A percentile compares a stretch with the other conserved stretches of the same genome.
Evolutionary conservation across 352 stramenopile genomes (phyloP).

Genomic region (Phytophthora pinifolia): DNA sequence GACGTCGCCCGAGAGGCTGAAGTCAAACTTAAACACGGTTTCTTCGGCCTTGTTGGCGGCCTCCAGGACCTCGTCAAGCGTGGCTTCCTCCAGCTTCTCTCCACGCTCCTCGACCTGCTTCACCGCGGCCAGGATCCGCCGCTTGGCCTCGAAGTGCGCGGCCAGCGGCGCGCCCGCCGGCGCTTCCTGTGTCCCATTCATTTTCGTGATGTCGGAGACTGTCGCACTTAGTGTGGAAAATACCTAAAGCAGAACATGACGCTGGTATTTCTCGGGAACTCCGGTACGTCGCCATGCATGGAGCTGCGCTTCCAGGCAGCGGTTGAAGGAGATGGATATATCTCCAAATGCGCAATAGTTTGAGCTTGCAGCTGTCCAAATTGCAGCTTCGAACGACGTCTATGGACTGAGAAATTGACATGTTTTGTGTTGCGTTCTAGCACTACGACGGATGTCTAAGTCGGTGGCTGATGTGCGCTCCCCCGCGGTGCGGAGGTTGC

Average conservation of each 20-base stretch:
- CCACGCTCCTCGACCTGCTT: slow-evolving; percentile 30
- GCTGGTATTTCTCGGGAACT: slow-evolving; percentile 77
- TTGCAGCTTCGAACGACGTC: not conserved
- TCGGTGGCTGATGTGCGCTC: slow-evolving; percentile 56
- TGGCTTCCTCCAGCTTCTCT: slow-evolving; percentile 36
- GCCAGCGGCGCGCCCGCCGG: slow-evolving; percentile 31
- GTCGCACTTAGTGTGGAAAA: slow-evolving; percentile 18
- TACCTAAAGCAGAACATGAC: slow-evolving; percentile 30
- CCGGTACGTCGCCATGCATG: slow-evolving; percentile 35
- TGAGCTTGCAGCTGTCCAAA: not conserved
- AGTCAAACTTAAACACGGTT: slow-evolving; percentile 58
- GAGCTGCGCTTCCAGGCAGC: not conserved
- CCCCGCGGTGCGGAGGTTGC: slow-evolving; percentile 45
- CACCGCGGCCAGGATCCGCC: slow-evolving; percentile 34
- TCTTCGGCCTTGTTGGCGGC: slow-evolving; percentile 24
- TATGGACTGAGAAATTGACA: slow-evolving; percentile 11
- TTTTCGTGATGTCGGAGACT: slow-evolving; percentile 17
- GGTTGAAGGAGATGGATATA: not conserved
- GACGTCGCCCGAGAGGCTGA: slow-evolving; percentile 24
- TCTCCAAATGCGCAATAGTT: not conserved
- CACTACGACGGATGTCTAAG: slow-evolving; percentile 72
- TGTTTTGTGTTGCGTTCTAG: slow-evolving; percentile 27
- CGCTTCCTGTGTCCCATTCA: slow-evolving; percentile 28
- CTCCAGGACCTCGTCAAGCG: slow-evolving; percentile 34
- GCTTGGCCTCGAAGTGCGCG: slow-evolving; percentile 54